Base-by-base conservation (phyloP, 371 early-diverging fungal species). In the Mortierella sp. region DNA sequence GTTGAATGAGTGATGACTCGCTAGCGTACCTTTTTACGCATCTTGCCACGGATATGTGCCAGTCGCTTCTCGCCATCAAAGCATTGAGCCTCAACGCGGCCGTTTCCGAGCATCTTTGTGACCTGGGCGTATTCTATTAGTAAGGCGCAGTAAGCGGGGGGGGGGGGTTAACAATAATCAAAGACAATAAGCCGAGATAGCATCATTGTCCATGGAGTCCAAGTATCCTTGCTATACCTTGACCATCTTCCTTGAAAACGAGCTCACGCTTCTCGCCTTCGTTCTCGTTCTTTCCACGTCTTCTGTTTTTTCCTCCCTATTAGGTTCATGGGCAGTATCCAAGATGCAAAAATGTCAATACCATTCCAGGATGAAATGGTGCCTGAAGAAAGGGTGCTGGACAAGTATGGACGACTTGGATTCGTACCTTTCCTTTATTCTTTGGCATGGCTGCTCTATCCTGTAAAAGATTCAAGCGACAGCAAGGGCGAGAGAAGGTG, bases 1-100 rank as follows among this genome's bases (percentile, higher is more conserved):
- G n/a, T n/a, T n/a, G 18, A 41, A 41, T 13, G 52, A 68, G 66
- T 49, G 53, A 78, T 85, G 16, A 14, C 45, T 43, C n/a, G 6
- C 28, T 12, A 18, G 5, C 14, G 19, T 67, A 95, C 95, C 88
- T 96, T 95, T 86, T 98, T 99, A 78, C 97, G 90, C 91, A 99
- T 91, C 78, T 94, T 95, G 60, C 99, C 99, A 67, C 99, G 93
- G 82, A 99, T 95, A 69, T 95, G 96, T 61, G 95, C 99, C 79
- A 95, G 82, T 53, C 99, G 90, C 82, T 91, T 95, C 39, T 88
- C 87, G 54, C 96, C 96, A 83, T 99, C 99, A 68, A 94, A 91
- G 82, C 99, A 96, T 67, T 91, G 90, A 27, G 95, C 95, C 78
- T 96, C 95, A 50, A 99, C 87, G 81, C 98, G 94, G 60, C 97